Conservation (phyloP, 2,329 filamentous ascomycete species). For the Cytospora leucostoma region DNA sequence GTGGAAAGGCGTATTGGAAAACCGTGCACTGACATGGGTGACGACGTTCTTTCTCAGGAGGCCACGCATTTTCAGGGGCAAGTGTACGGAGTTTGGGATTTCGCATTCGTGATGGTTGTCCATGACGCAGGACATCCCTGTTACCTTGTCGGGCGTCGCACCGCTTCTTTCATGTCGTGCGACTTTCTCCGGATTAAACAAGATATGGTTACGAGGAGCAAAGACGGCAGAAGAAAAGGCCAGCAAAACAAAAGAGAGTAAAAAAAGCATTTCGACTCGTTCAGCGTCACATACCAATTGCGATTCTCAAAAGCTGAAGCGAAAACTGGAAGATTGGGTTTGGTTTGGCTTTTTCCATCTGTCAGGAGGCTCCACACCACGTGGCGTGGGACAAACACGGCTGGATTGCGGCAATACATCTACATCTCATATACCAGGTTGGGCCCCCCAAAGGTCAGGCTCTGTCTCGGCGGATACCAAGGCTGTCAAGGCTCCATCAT, state of each 20-base stretch:
- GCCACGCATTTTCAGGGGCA: slow-evolving; percentile 26
- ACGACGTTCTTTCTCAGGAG: slow-evolving; percentile 10
- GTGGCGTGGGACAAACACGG: slow-evolving; percentile 20
- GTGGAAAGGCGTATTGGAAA: slow-evolving; percentile 25
- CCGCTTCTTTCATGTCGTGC: slow-evolving; percentile 9
- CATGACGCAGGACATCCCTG: slow-evolving; percentile 16
- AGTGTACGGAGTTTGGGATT: slow-evolving; percentile 26
- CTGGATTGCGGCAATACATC: slow-evolving; percentile 18
- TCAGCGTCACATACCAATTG: not conserved
- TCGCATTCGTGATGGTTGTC: slow-evolving; percentile 23
- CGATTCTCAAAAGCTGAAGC: slow-evolving; percentile 17
- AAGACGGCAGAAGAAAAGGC: slow-evolving; percentile 11
- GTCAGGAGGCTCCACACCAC: slow-evolving; percentile 22
- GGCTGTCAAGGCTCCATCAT: not conserved
- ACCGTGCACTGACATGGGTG: slow-evolving; percentile 7
- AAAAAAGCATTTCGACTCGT: slow-evolving; percentile 17
- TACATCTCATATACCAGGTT: slow-evolving; percentile 11
- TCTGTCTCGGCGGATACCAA: not conserved
- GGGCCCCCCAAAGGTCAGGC: not conserved
- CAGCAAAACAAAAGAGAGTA: slow-evolving; percentile 14
- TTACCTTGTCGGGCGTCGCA: slow-evolving; percentile 5
- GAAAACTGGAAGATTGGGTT: slow-evolving; percentile 20
- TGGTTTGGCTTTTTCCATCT: slow-evolving; percentile 8
- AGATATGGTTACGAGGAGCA: slow-evolving; percentile 5
- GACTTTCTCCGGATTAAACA: slow-evolving; percentile 2